Evolutionary conservation across 2,329 filamentous ascomycete genomes (phyloP).

Genomic region (Penicillium sp.): DNA sequence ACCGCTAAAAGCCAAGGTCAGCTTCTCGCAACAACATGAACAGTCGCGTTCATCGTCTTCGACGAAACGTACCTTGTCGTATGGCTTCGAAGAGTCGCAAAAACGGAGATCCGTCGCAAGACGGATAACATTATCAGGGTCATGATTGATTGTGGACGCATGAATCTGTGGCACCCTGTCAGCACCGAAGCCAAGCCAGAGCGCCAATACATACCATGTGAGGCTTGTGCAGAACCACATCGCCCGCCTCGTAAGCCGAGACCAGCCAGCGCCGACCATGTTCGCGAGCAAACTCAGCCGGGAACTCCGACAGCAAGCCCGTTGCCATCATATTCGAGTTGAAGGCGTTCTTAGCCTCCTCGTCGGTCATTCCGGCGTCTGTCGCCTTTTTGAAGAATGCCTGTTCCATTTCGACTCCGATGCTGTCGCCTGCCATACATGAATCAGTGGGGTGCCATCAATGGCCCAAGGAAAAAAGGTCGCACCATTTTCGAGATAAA

Average conservation of each 20-base stretch:
- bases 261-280: conserved; percentile 51
- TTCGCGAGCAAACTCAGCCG: conserved; percentile 45
- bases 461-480: neutral
- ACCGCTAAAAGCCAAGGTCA: conserved; percentile 26
- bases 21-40: neutral
- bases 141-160: conserved; percentile 56
- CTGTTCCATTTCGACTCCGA: conserved; percentile 20
- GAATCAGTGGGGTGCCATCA: neutral
- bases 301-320: conserved; percentile 53
- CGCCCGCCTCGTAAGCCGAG: conserved; percentile 54
- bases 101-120: conserved; percentile 58
- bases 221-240: conserved; percentile 48
- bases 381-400: conserved; percentile 51
- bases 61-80: conserved; percentile 44
- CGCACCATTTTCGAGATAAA: conserved; percentile 54
- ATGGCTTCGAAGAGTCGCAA: conserved; percentile 52
- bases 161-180: conserved; percentile 48
- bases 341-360: conserved; percentile 53
- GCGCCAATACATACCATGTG: conserved; percentile 38
- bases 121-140: conserved; percentile 52
- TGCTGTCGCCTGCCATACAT: conserved; percentile 32
- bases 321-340: conserved; percentile 60
- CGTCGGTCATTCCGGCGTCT: conserved; percentile 50
- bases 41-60: neutral
- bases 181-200: neutral